Evolutionary conservation across 1,284 basidiomycete species (phyloP), one percentile per base, ranked within the genome.

Genomic region (Lignosus rhinocerotis): DNA sequence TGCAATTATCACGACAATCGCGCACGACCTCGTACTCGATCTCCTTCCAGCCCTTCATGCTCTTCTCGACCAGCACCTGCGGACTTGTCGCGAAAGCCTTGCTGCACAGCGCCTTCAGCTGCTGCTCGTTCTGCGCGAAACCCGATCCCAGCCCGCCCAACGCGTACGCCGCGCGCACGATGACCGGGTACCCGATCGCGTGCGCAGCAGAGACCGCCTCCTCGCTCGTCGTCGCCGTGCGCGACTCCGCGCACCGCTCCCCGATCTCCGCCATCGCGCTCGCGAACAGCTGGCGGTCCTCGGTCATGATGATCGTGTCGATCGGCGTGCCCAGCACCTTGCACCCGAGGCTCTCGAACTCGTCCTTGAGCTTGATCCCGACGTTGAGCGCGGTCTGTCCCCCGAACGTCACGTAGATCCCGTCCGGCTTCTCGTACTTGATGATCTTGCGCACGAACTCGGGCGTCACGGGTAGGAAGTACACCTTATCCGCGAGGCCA

Each of bases 31-130:
- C 96, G 70, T 99, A 99, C 78, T 99, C 96, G 67, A 98, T 94
- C 80, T 99, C 96, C 78, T 99, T 98, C 95, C 95, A 98, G 12
- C 96, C 96, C 78, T 98, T 98, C 96, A 99, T 98, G 72, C 93
- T 95, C 82, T 89, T 96, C 81, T 99, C 96, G 25, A 99, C 94
- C 30, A 99, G 81, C 1, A 99, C 96, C 77, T 99, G 96, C 50
- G 96, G 95, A 67, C 91, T 94, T 34, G 94, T 98, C 48, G 96
- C 96, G 72, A 99, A 98, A 12, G 96, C 95, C 78, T 96, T 96
- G 67, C 80, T 83, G 72, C 95, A 98, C 30, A 98, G 79, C 53
- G 92, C 92, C 67, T 86, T 84, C 63, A 98, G 81, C 78, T 98
- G 93, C 17, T 78, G 81, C 73, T 94, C 94, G 70, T 98, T 81